Percentiles rank a stretch among this genome's conserved stretches.
phyloP scores from a whole-genome alignment of 78 protist species.

The Dictyostelium brefeldianum region DNA sequence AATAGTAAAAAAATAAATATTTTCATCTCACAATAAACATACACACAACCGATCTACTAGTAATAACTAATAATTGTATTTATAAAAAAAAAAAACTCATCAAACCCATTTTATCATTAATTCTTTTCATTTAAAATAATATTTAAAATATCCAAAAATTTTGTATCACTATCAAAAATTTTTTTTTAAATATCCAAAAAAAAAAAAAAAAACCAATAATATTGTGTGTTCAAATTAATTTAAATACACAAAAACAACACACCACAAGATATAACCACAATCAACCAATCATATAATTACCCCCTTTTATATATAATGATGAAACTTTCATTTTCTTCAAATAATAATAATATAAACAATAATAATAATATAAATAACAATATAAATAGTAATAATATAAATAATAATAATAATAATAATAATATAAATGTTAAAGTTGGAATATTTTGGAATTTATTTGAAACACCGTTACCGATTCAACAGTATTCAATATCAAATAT shows the following conservation, averaged over 20 bases:
- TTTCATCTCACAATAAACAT: too few relatives aligned
- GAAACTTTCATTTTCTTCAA: background rate
- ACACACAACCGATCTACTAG: too few relatives aligned
- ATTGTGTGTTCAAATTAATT: background rate
- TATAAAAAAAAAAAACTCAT: background rate
- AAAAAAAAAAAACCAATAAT: slow-evolving; percentile 4
- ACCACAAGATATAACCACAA: too few relatives aligned
- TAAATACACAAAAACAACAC: too few relatives aligned
- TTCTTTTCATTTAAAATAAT: background rate
- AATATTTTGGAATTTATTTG: slow-evolving; percentile 45
- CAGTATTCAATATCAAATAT: background rate
- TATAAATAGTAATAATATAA: background rate
- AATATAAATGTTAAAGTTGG: slow-evolving; percentile 14
- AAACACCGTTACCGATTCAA: slow-evolving; percentile 15
- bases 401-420: background rate
- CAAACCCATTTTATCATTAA: background rate
- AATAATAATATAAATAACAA: background rate
- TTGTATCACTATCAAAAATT: background rate
- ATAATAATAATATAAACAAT: background rate
- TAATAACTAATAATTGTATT: too few relatives aligned
- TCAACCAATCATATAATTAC: background rate
- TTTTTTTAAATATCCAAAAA: background rate
- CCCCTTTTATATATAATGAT: background rate
- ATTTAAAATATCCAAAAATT: background rate
- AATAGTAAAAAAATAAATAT: background rate